Evolutionary conservation across 768 basidiomycete genomes (phyloP).

Genomic region (Psilocybe cyanescens): DNA sequence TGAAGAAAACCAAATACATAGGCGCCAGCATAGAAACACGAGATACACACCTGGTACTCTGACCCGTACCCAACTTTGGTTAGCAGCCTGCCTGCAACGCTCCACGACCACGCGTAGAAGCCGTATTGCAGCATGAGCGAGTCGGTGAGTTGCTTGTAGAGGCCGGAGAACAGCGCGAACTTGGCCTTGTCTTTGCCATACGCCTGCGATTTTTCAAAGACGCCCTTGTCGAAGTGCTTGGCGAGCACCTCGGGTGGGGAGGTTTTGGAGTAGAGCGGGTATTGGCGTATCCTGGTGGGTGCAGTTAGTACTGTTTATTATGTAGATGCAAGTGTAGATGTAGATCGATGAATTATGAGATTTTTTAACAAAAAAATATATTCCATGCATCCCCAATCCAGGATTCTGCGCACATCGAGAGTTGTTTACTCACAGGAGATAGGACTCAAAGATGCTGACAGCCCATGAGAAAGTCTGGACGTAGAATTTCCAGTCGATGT

Average conservation of each 20-base stretch:
- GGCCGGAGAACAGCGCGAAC: conserved; percentile 73
- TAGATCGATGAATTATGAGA: background rate
- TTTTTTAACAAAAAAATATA: background rate
- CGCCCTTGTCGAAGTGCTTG: conserved; percentile 65
- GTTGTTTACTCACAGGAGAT: conserved; percentile 68
- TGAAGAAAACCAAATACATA: no score
- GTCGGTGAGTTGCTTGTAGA: conserved; percentile 76
- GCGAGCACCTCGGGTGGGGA: conserved; percentile 74
- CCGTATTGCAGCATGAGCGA: conserved; percentile 74
- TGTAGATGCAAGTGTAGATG: background rate
- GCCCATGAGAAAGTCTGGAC: conserved; percentile 80
- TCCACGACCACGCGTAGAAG: conserved; percentile 86
- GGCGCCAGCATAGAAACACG: no score
- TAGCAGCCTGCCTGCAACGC: conserved; percentile 52
- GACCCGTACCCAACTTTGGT: conserved; percentile 64
- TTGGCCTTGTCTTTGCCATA: conserved; percentile 93
- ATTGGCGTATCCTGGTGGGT: conserved; percentile 64
- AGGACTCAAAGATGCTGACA: conserved; percentile 85
- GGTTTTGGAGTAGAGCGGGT: conserved; percentile 79
- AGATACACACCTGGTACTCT: conserved; percentile 73
- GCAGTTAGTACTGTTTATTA: background rate
- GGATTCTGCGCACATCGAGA: background rate
- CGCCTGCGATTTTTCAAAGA: conserved; percentile 87
- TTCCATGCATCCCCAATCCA: background rate
- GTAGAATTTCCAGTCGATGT: conserved; percentile 81